These are phyloP conservation scores for Echites panduratus DNA, from an alignment of 257 asterid genomes.

Conservation along the genomic window DNA sequence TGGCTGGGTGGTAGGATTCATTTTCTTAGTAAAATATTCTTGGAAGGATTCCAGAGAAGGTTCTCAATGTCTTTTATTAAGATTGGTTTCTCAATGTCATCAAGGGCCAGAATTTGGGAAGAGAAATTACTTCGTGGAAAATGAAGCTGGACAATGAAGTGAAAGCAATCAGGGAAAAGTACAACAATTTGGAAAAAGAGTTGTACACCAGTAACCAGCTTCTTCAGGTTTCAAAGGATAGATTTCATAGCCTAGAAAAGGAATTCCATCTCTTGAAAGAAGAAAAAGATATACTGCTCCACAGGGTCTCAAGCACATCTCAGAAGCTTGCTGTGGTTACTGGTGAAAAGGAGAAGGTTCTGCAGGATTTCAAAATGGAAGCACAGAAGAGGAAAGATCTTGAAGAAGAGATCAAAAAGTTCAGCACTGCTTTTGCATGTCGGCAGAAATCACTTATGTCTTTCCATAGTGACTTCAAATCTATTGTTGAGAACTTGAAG, in stretches of 20 bases:
- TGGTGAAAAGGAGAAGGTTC: slow-evolving; percentile 53
- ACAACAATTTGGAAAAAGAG: slow-evolving; percentile 53
- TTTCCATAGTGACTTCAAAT: slow-evolving; percentile 55
- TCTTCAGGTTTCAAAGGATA: slow-evolving; percentile 50
- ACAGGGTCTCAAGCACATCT: slow-evolving; percentile 37
- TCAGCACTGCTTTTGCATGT: slow-evolving; percentile 49
- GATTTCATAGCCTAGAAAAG: slow-evolving; percentile 55
- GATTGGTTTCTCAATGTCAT: slow-evolving; percentile 32
- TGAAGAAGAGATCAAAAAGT: slow-evolving; percentile 65
- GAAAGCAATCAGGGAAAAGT: slow-evolving; percentile 38
- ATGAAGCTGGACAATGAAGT: slow-evolving; percentile 53
- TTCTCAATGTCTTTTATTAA: slow-evolving; percentile 4
- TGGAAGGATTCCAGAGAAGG: slow-evolving; percentile 4
- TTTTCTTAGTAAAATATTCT: not conserved
- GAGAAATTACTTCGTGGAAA: slow-evolving; percentile 78
- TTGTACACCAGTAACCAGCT: slow-evolving; percentile 37
- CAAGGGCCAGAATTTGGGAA: slow-evolving; percentile 65
- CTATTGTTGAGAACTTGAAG: slow-evolving; percentile 51
- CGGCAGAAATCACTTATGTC: slow-evolving; percentile 53
- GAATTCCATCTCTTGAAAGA: slow-evolving; percentile 51
- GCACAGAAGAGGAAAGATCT: slow-evolving; percentile 61
- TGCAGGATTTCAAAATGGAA: slow-evolving; percentile 54
- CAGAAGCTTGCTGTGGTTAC: slow-evolving; percentile 41
- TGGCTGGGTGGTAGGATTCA: not conserved
- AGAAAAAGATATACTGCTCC: slow-evolving; percentile 46